Conservation (phyloP, 805 yeast species). For the Starmerella floricola region DNA sequence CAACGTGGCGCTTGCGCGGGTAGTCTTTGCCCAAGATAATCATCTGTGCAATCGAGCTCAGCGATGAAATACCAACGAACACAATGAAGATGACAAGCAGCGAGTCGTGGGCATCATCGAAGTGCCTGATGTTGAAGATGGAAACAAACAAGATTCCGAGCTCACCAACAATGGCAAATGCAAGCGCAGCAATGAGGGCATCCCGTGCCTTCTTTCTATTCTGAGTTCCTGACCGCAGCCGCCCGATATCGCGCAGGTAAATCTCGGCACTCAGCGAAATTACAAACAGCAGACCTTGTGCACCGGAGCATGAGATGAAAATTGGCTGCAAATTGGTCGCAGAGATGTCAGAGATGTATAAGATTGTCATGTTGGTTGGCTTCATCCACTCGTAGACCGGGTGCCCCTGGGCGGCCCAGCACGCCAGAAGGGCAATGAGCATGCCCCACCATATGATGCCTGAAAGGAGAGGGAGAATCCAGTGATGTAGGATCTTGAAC, state of each 20-base stretch:
- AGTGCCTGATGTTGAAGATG: constrained; percentile 52
- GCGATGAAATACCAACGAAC: constrained; percentile 45
- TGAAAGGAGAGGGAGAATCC: constrained; percentile 52
- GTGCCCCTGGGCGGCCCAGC: constrained; percentile 73
- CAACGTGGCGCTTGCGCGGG: constrained; percentile 26
- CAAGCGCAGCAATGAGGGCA: constrained; percentile 33
- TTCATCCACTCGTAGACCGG: constrained; percentile 55
- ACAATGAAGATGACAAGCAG: constrained; percentile 67
- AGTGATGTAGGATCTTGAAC: constrained; percentile 26
- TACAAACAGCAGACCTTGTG: constrained; percentile 65
- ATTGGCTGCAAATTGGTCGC: constrained; percentile 69
- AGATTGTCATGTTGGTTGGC: constrained; percentile 34
- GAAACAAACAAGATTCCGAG: constrained; percentile 63
- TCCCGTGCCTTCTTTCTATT: constrained; percentile 23
- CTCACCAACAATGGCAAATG: constrained; percentile 46
- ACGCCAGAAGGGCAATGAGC: constrained; percentile 64
- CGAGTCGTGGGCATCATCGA: constrained; percentile 39
- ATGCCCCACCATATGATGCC: constrained; percentile 79
- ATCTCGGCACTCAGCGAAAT: constrained; percentile 53
- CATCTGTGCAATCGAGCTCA: constrained; percentile 38
- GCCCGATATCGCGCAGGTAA: constrained; percentile 44
- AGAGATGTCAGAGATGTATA: constrained; percentile 72
- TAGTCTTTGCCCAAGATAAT: constrained; percentile 38
- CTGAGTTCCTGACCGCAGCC: constrained; percentile 36
- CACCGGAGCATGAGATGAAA: constrained; percentile 65